A percentile compares a stretch with the other conserved stretches of the same genome.
Conservation (phyloP, 2,329 filamentous ascomycete genomes). For the Onygenales sp. region DNA sequence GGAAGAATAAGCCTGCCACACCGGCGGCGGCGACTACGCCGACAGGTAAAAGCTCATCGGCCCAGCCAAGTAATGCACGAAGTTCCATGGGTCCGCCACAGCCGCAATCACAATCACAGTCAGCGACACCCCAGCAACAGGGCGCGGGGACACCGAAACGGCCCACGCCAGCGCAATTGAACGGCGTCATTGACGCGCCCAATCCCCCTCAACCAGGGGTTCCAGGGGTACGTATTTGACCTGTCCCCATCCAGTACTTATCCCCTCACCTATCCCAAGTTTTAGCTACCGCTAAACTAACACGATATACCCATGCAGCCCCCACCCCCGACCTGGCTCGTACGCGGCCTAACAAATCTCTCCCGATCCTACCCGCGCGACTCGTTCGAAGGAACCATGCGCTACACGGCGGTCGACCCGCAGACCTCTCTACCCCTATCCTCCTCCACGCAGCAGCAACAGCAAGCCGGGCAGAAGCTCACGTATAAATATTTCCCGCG, state of each 20-base stretch:
- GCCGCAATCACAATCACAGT: conserved; percentile 6
- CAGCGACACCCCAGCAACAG: no score
- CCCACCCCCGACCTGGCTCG: conserved; percentile 78
- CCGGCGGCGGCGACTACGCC: conserved; percentile 12
- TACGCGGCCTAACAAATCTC: conserved; percentile 61
- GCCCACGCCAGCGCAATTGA: conserved; percentile 26
- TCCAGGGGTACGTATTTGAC: conserved; percentile 32
- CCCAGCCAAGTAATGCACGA: conserved; percentile 30
- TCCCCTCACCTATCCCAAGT: no score
- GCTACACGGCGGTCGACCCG: conserved; percentile 70
- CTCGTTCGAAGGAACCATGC: conserved; percentile 83
- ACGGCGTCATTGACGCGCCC: conserved; percentile 36
- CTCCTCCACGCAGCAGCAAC: conserved; percentile 37
- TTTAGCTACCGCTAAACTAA: no score
- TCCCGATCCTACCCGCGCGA: conserved; percentile 65
- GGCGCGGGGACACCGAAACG: conserved; percentile 17
- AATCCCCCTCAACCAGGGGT: conserved; percentile 33
- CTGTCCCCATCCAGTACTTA: no score
- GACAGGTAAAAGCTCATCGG: conserved; percentile 18
- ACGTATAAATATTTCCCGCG: conserved; percentile 79
- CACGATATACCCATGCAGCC: conserved; percentile 44
- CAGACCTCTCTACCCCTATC: conserved; percentile 55
- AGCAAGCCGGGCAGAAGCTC: conserved; percentile 50
- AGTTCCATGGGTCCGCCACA: conserved; percentile 18
- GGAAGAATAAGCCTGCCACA: conserved; percentile 38